Percentiles rank a stretch among this genome's conserved stretches.
These are phyloP conservation scores for Actinidia chinensis DNA, from an alignment of 179 eudicot species.

Conservation along the genomic window DNA sequence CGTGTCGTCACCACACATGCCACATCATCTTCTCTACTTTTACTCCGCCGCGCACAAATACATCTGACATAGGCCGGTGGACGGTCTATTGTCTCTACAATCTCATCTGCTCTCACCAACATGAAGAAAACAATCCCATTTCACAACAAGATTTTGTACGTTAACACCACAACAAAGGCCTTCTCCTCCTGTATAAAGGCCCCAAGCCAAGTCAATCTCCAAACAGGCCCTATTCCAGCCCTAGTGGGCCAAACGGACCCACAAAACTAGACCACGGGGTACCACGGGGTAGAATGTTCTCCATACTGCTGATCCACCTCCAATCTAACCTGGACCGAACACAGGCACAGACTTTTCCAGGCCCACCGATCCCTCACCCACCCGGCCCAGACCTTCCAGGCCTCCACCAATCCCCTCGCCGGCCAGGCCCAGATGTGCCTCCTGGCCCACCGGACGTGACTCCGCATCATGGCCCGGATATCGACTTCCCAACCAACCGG, in stretches of 20 bases:
- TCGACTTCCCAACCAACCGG: background rate
- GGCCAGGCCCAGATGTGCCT: background rate
- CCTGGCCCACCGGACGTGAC: background rate
- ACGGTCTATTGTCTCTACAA: background rate
- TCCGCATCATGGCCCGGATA: background rate
- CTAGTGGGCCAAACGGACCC: background rate
- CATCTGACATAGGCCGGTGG: too few species aligned
- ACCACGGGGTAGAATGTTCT: background rate
- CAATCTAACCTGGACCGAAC: background rate
- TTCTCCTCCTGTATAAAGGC: background rate
- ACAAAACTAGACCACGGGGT: background rate
- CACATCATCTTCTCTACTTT: background rate
- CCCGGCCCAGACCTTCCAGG: background rate
- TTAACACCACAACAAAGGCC: background rate
- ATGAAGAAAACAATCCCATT: background rate
- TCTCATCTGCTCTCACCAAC: background rate
- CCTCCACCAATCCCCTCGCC: constrained; percentile 9
- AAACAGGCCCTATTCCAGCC: background rate
- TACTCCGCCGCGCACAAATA: background rate
- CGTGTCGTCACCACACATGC: background rate
- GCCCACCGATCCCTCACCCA: background rate
- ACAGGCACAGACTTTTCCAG: constrained; percentile 6
- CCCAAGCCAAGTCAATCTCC: background rate
- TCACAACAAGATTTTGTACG: too few species aligned
- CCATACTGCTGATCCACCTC: background rate